These are phyloP conservation scores for Chaetomidium leptoderma DNA, from an alignment of 495 filamentous ascomycete species.

Conservation along the genomic window DNA sequence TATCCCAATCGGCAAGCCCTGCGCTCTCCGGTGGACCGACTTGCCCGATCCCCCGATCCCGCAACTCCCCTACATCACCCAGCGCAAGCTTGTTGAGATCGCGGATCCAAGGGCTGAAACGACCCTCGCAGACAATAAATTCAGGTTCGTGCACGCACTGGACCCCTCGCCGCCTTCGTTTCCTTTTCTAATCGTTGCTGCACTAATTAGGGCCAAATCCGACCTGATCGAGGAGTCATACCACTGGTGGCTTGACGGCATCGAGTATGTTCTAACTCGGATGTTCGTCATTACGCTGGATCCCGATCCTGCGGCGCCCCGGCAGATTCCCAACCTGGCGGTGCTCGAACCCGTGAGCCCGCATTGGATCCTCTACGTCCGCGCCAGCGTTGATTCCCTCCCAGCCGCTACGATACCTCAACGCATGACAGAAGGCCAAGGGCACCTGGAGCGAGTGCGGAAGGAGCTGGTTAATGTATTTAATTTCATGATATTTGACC, in stretches of 20 bases:
- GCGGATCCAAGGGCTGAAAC: constrained; percentile 16
- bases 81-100: constrained; percentile 38
- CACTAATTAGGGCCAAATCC: constrained; percentile 30
- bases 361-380: constrained; percentile 41
- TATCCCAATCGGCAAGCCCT: constrained; percentile 5
- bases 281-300: constrained; percentile 24
- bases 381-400: constrained; percentile 36
- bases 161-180: neutral
- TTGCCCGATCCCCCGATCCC: constrained; percentile 39
- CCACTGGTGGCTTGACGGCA: constrained; percentile 38
- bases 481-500: constrained; percentile 41
- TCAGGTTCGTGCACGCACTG: constrained; percentile 31
- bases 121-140: constrained; percentile 35
- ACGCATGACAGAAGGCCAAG: constrained; percentile 38
- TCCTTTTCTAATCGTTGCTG: neutral
- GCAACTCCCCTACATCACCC: constrained; percentile 30
- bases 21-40: constrained; percentile 39
- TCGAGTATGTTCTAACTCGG: constrained; percentile 41
- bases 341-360: constrained; percentile 21
- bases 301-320: constrained; percentile 13
- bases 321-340: constrained; percentile 19
- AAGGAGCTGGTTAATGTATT: constrained; percentile 40
- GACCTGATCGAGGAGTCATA: constrained; percentile 43
- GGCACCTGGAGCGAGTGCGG: constrained; percentile 32
- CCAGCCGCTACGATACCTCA: constrained; percentile 29